Conservation (phyloP, 805 yeast species). For the Monosporozyma siamensis region DNA sequence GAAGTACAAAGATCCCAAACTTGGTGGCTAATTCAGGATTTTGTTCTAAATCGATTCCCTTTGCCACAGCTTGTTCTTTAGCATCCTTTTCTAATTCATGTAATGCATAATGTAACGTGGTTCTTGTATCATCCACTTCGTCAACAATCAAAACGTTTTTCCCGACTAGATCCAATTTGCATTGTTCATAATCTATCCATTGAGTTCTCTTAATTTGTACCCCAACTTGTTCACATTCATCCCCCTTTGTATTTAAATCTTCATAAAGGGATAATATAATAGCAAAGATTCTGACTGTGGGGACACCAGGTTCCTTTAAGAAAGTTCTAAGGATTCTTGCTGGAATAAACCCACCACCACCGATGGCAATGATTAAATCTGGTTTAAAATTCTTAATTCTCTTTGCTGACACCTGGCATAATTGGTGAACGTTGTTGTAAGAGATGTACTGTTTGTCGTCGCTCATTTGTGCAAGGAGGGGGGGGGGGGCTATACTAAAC, state of each 20-base stretch:
- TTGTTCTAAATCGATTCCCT: slow-evolving; percentile 36
- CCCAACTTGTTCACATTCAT: slow-evolving; percentile 50
- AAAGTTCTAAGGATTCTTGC: slow-evolving; percentile 93
- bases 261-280: slow-evolving; percentile 88
- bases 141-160: slow-evolving; percentile 68
- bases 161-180: slow-evolving; percentile 50
- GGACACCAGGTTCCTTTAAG: slow-evolving; percentile 76
- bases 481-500: too few relatives aligned
- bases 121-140: slow-evolving; percentile 82
- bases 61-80: slow-evolving; percentile 45
- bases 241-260: slow-evolving; percentile 55
- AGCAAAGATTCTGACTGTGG: slow-evolving; percentile 90
- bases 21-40: slow-evolving; percentile 44
- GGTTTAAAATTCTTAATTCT: slow-evolving; percentile 66
- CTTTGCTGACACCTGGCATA: slow-evolving; percentile 54
- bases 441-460: slow-evolving; percentile 57
- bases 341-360: slow-evolving; percentile 97
- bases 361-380: slow-evolving; percentile 88
- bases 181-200: slow-evolving; percentile 70
- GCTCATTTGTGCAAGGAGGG: neutral
- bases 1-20: slow-evolving; percentile 69
- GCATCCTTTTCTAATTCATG: slow-evolving; percentile 68
- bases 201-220: slow-evolving; percentile 66
- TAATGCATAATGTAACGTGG: slow-evolving; percentile 72
- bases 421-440: slow-evolving; percentile 71